Conservation (phyloP, 768 basidiomycete species). For the Mycena latifolia region DNA sequence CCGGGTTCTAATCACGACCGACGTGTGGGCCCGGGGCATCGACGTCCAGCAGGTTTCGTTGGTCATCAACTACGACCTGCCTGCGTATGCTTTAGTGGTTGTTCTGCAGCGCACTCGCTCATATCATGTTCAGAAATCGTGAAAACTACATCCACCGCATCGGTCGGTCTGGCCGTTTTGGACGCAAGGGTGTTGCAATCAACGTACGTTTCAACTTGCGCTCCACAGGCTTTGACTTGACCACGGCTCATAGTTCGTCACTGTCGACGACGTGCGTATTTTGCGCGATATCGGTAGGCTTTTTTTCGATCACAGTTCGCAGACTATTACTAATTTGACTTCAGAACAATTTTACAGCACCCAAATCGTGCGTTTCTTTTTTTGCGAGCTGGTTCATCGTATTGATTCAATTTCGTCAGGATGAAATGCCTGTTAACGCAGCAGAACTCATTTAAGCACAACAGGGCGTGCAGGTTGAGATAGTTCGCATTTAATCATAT, state of each 20-base stretch:
- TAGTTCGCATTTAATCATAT: conserved; percentile 33
- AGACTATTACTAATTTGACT: conserved; percentile 27
- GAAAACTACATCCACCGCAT: conserved; percentile 99
- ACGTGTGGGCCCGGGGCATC: conserved; percentile 98
- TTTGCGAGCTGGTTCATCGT: conserved; percentile 12
- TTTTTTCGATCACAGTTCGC: conserved; percentile 27
- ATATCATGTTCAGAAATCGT: conserved; percentile 72
- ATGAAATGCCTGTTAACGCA: conserved; percentile 99
- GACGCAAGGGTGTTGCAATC: conserved; percentile 99
- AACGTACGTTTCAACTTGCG: conserved; percentile 71
- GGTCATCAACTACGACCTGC: conserved; percentile 97
- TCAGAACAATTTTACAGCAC: conserved; percentile 97
- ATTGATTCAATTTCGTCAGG: conserved; percentile 61
- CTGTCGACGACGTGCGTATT: conserved; percentile 95
- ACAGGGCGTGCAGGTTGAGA: conserved; percentile 41
- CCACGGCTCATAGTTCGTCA: conserved; percentile 74
- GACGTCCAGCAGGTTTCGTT: conserved; percentile 98
- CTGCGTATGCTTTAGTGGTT: conserved; percentile 70
- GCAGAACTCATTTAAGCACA: conserved; percentile 86
- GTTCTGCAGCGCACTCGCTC: conserved; percentile 23
- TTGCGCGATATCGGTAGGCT: conserved; percentile 93
- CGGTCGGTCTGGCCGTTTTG: conserved; percentile 98
- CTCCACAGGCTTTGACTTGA: conserved; percentile 13
- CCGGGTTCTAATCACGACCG: conserved; percentile 95
- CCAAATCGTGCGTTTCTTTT: conserved; percentile 75